phyloP scores from a whole-genome alignment of 495 filamentous ascomycete species.

The Aspergillus taichungensis region DNA sequence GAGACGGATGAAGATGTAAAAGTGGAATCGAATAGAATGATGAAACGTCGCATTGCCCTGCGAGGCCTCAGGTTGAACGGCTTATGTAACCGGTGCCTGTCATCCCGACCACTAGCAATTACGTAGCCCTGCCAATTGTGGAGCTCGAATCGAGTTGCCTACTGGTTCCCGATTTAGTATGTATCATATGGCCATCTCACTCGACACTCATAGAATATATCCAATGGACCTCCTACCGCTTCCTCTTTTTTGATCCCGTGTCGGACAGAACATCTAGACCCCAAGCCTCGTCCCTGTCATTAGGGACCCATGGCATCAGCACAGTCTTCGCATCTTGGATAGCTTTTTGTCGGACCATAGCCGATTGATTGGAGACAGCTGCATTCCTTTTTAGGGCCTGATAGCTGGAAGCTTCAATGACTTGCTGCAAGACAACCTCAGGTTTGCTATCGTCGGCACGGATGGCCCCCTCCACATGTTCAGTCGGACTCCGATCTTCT shows the following conservation, averaged over 20 bases:
- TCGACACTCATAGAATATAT: neutral
- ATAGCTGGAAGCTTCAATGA: constrained; percentile 20
- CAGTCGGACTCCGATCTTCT: neutral
- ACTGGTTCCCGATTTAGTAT: neutral
- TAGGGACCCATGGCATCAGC: constrained; percentile 32
- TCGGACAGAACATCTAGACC: constrained; percentile 28
- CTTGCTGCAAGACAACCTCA: neutral
- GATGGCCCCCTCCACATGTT: neutral
- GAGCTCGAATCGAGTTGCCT: neutral
- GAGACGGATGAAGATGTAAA: neutral
- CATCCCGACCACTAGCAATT: no score
- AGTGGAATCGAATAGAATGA: neutral
- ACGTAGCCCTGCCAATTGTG: neutral
- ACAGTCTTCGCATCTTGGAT: constrained; percentile 24
- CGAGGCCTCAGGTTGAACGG: no score
- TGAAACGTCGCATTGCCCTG: constrained; percentile 10
- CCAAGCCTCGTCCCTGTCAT: constrained; percentile 34
- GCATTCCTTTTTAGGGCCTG: constrained; percentile 21
- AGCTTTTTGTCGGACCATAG: constrained; percentile 20
- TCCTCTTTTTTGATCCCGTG: constrained; percentile 21
- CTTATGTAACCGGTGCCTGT: no score
- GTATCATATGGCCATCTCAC: constrained; percentile 6
- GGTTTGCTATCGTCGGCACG: neutral
- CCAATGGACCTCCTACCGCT: constrained; percentile 15
- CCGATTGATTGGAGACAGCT: neutral